These are phyloP conservation scores for Coemansia sp. DNA, from an alignment of 192 early-diverging fungal species.

Conservation along the genomic window DNA sequence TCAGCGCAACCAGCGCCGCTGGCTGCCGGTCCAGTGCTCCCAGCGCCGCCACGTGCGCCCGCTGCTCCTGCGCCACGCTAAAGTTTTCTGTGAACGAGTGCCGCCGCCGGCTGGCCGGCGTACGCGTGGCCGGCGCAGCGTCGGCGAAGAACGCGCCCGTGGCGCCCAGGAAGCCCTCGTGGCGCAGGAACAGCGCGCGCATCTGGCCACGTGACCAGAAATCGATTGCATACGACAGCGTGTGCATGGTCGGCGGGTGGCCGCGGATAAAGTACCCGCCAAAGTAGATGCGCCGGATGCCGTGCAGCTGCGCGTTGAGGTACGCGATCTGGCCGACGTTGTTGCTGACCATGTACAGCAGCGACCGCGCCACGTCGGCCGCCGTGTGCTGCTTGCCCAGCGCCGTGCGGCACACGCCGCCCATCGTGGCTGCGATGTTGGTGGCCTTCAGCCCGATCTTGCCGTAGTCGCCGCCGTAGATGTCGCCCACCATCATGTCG, in stretches of 20 bases:
- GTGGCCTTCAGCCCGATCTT: slow-evolving; percentile 92
- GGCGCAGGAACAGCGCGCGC: slow-evolving; percentile 91
- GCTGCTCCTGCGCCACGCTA: slow-evolving; percentile 58
- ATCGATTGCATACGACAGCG: slow-evolving; percentile 92
- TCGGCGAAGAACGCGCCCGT: slow-evolving; percentile 68
- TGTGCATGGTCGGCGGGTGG: slow-evolving; percentile 97
- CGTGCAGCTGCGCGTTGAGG: slow-evolving; percentile 91
- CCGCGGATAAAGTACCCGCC: slow-evolving; percentile 97
- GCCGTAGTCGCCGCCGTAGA: slow-evolving; percentile 86
- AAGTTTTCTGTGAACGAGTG: slow-evolving; percentile 88
- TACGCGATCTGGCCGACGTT: slow-evolving; percentile 99
- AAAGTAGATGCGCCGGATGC: slow-evolving; percentile 89
- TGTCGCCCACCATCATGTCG: slow-evolving; percentile 89
- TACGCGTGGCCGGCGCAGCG: slow-evolving; percentile 5
- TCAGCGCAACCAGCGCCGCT: slow-evolving; percentile 55
- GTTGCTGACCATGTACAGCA: slow-evolving; percentile 96
- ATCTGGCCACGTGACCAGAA: slow-evolving; percentile 97
- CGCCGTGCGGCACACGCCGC: slow-evolving; percentile 89
- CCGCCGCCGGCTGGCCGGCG: slow-evolving; percentile 5
- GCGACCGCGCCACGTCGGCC: slow-evolving; percentile 82
- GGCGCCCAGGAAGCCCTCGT: slow-evolving; percentile 96
- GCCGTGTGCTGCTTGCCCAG: slow-evolving; percentile 64
- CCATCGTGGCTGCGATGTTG: slow-evolving; percentile 94
- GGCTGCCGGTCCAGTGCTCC: slow-evolving; percentile 66
- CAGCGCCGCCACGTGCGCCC: slow-evolving; percentile 53